Base-by-base conservation (phyloP, 2,329 filamentous ascomycete species). In the Clarireedia monteithiana region DNA sequence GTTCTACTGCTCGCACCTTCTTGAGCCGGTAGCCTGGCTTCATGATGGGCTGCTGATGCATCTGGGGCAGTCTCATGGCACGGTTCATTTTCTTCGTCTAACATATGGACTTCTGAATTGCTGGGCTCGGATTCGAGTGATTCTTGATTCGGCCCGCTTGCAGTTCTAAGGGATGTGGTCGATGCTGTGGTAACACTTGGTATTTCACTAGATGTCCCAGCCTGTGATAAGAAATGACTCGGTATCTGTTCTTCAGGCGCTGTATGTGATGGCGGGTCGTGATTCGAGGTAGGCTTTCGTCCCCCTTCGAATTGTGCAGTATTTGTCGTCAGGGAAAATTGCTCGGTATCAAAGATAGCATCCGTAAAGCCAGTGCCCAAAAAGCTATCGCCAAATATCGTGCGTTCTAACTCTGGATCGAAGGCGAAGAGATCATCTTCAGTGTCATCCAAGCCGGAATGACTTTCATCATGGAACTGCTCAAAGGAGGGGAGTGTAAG, bases 401-500 rank as follows among this genome's bases (percentile, higher is more conserved):
- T 4, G 9, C 12, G 17, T 6, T n/a, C 17, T 7, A 26, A 14
- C 23, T 44, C 20, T 3, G 49, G 36, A 15, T 23, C 36, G 17
- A 44, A 34, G 14, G 45, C 15, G 12, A 44, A 50, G 17, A 23
- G 38, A 44, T 55, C 38, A 38, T 50, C 45, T 54, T 54, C 26
- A 14, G 23, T 20, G 52, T 17, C 53, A 55, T 12, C 12, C 6
- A 24, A 15, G n/a, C 42, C 23, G 20, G 14, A 23, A 6, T 23
- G n/a, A 34, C 34, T 45, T 23, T 55, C 36, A 47, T 38, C 38
- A 50, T 55, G 23, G n/a, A 36, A 55, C 53, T 55, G 53, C 53
- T 55, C 53, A 55, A 34, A 55, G 53, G 53, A 45, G 26, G 46
- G 47, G 50, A 38, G 53, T 55, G 53, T 55, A 55, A 55, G 53